These are phyloP conservation scores for Panicum virgatum DNA, from an alignment of 202 grass and related monocot species.

Conservation along the genomic window DNA sequence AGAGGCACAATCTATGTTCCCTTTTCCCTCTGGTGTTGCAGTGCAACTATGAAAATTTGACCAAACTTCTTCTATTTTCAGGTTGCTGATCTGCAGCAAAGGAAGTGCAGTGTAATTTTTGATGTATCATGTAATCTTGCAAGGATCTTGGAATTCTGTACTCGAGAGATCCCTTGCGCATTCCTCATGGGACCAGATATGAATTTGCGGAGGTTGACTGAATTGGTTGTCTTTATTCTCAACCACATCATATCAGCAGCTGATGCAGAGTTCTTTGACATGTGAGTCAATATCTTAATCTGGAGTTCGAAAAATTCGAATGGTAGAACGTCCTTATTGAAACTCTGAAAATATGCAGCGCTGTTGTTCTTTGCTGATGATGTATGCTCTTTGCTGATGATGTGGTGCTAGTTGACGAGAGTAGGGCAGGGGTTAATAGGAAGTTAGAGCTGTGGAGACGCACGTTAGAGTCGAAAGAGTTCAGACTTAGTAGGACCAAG, in stretches of 20 bases:
- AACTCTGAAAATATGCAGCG: slow-evolving; percentile 2
- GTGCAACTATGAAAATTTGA: not conserved
- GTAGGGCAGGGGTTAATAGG: too few species aligned
- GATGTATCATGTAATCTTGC: slow-evolving; percentile 83
- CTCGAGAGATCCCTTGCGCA: slow-evolving; percentile 68
- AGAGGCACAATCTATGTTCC: not conserved
- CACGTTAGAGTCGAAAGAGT: too few species aligned
- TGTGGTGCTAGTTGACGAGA: too few species aligned
- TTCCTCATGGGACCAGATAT: slow-evolving; percentile 80
- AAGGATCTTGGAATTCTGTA: slow-evolving; percentile 80
- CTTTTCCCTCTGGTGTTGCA: not conserved
- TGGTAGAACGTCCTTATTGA: not conserved
- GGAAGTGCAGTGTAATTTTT: slow-evolving; percentile 89
- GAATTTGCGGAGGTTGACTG: slow-evolving; percentile 80
- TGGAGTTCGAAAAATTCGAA: not conserved
- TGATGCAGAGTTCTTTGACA: slow-evolving; percentile 85
- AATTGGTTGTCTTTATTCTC: slow-evolving; percentile 83
- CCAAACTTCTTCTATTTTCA: slow-evolving; percentile 37
- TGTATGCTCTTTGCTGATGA: too few species aligned
- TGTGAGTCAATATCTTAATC: slow-evolving; percentile 58
- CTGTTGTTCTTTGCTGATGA: not conserved
- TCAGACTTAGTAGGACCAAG: too few species aligned
- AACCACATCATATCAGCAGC: slow-evolving; percentile 83
- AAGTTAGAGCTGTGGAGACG: too few species aligned
- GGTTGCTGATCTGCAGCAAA: slow-evolving; percentile 78